Evolutionary conservation across 1,284 basidiomycete species (phyloP).

Genomic region (Sanghuangporus baumii): DNA sequence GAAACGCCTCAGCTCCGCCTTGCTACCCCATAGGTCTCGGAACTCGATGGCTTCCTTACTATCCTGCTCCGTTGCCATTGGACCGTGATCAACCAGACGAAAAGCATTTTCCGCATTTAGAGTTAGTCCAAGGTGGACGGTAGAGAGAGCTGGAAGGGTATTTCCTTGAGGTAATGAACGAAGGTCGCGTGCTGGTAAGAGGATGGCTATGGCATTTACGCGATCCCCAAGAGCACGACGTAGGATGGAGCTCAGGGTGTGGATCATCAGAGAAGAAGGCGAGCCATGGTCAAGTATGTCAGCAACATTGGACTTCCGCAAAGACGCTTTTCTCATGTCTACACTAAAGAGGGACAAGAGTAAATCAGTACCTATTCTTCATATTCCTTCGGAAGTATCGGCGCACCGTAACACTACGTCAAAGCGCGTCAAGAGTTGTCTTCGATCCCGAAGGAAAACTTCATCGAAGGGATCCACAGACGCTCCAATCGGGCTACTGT

Average conservation of each 20-base stretch:
- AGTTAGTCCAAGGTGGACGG: slow-evolving; percentile 67
- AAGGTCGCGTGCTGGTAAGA: slow-evolving; percentile 42
- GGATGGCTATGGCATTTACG: slow-evolving; percentile 51
- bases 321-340: slow-evolving; percentile 50
- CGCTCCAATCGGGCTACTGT: slow-evolving; percentile 37
- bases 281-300: slow-evolving; percentile 58
- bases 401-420: slow-evolving; percentile 57
- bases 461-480: slow-evolving; percentile 62
- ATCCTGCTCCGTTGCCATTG: slow-evolving; percentile 61
- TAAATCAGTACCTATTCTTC: neutral
- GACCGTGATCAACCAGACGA: slow-evolving; percentile 86
- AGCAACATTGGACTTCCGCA: slow-evolving; percentile 38
- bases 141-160: slow-evolving; percentile 40
- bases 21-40: slow-evolving; percentile 86
- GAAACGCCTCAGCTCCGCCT: slow-evolving; percentile 93
- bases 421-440: slow-evolving; percentile 54
- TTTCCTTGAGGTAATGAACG: slow-evolving; percentile 42
- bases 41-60: slow-evolving; percentile 56
- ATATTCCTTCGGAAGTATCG: slow-evolving; percentile 3
- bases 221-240: slow-evolving; percentile 69
- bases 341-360: slow-evolving; percentile 38
- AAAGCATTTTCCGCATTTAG: slow-evolving; percentile 69
- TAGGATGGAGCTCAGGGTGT: slow-evolving; percentile 50
- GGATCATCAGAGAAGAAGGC: slow-evolving; percentile 47
- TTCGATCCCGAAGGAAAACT: slow-evolving; percentile 68